phyloP scores from a whole-genome alignment of 2,329 filamentous ascomycete species.

The Celoporthe dispersa region DNA sequence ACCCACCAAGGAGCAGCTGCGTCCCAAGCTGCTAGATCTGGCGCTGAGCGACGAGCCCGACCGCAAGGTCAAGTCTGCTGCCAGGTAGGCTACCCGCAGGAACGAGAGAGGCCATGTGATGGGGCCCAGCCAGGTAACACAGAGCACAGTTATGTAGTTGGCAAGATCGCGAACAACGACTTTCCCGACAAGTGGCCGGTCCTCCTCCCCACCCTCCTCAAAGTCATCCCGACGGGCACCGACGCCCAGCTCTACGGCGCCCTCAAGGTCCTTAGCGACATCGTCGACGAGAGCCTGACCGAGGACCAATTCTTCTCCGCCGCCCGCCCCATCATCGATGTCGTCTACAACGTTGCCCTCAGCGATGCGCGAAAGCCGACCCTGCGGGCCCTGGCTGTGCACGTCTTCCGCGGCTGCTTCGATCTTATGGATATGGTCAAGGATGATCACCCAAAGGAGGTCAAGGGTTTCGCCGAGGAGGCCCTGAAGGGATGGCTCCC shows the following conservation, averaged over 20 bases:
- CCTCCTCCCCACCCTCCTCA: slow-evolving; percentile 79
- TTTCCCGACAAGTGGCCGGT: slow-evolving; percentile 96
- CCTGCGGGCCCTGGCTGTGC: slow-evolving; percentile 82
- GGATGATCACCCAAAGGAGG: slow-evolving; percentile 84
- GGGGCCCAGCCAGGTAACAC: slow-evolving; percentile 28
- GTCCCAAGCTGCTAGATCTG: slow-evolving; percentile 75
- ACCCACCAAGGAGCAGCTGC: slow-evolving; percentile 72
- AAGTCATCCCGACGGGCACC: slow-evolving; percentile 73
- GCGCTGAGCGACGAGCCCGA: slow-evolving; percentile 75
- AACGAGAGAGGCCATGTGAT: slow-evolving; percentile 4
- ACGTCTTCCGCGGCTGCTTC: slow-evolving; percentile 89
- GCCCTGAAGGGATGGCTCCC: slow-evolving; percentile 83
- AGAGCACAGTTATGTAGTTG: slow-evolving; percentile 67
- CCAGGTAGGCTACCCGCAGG: slow-evolving; percentile 63
- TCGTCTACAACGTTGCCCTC: slow-evolving; percentile 80
- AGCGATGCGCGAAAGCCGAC: slow-evolving; percentile 75
- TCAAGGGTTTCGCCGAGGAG: slow-evolving; percentile 88
- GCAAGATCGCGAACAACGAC: slow-evolving; percentile 91
- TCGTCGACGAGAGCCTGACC: slow-evolving; percentile 91
- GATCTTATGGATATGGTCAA: slow-evolving; percentile 96
- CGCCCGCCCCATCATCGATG: slow-evolving; percentile 81
- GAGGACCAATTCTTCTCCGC: slow-evolving; percentile 95
- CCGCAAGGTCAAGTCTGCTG: slow-evolving; percentile 85
- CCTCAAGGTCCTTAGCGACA: slow-evolving; percentile 82
- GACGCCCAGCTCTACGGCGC: slow-evolving; percentile 87